Evolutionary conservation across 352 stramenopile genomes (phyloP).

Genomic region (Pseudoperonospora humuli): DNA sequence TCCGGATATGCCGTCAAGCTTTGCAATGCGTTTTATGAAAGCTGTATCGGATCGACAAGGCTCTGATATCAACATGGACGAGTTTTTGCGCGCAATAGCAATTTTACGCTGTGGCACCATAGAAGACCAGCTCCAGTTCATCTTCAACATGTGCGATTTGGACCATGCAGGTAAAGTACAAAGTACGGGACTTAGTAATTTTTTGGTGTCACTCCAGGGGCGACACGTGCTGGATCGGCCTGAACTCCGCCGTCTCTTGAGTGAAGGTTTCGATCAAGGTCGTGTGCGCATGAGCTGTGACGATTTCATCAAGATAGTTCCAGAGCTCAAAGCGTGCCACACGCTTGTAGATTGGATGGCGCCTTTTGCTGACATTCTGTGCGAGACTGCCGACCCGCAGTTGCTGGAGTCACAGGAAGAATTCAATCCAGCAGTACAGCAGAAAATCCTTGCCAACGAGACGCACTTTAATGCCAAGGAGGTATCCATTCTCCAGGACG

Average conservation of each 20-base stretch:
- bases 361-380: constrained; percentile 79
- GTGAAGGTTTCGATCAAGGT: constrained; percentile 76
- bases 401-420: constrained; percentile 82
- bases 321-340: constrained; percentile 37
- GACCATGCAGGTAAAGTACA: constrained; percentile 83
- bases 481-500: constrained; percentile 71
- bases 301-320: constrained; percentile 63
- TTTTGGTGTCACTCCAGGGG: constrained; percentile 74
- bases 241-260: constrained; percentile 69
- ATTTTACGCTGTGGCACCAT: constrained; percentile 67
- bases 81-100: constrained; percentile 74
- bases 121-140: constrained; percentile 70
- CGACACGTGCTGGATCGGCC: constrained; percentile 63
- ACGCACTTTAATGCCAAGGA: constrained; percentile 76
- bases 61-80: constrained; percentile 84
- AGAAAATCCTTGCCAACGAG: constrained; percentile 82
- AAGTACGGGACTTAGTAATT: constrained; percentile 79
- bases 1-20: constrained; percentile 83
- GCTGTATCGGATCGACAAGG: constrained; percentile 75
- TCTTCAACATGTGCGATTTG: constrained; percentile 86
- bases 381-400: constrained; percentile 67
- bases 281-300: constrained; percentile 64
- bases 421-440: constrained; percentile 82
- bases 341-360: constrained; percentile 81
- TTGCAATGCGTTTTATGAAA: constrained; percentile 87